Conservation (phyloP, 768 basidiomycete species). For the Russula griseocarnosa region DNA sequence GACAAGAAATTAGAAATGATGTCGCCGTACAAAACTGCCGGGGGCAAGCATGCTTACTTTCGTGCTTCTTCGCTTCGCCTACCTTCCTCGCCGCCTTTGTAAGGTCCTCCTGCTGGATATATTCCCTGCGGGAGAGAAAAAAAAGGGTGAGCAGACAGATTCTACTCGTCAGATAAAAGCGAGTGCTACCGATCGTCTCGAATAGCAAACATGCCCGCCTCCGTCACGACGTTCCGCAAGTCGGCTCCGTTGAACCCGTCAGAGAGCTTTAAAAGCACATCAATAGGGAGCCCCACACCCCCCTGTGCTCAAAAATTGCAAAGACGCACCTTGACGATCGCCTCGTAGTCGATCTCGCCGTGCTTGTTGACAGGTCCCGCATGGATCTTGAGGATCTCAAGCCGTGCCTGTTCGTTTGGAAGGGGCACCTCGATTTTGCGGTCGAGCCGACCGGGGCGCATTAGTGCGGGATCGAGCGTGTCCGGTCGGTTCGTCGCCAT, state of each 20-base stretch:
- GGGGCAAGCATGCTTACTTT: constrained; percentile 55
- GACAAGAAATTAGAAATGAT: not conserved
- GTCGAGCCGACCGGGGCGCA: constrained; percentile 94
- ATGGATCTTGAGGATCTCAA: constrained; percentile 98
- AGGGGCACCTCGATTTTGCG: constrained; percentile 97
- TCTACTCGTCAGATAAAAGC: not conserved
- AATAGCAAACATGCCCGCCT: constrained; percentile 98
- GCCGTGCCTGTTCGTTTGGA: constrained; percentile 92
- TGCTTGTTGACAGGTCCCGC: constrained; percentile 89
- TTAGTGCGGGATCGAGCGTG: constrained; percentile 92
- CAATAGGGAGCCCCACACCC: not conserved
- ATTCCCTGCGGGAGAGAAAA: constrained; percentile 52
- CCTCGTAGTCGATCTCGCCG: constrained; percentile 96
- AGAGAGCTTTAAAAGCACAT: constrained; percentile 50
- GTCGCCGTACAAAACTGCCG: not conserved
- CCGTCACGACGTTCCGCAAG: constrained; percentile 89
- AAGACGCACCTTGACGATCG: constrained; percentile 79
- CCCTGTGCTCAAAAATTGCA: not conserved
- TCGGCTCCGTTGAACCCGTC: constrained; percentile 97
- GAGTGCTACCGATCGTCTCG: constrained; percentile 79
- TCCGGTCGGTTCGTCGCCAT: constrained; percentile 99
- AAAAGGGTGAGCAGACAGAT: not conserved
- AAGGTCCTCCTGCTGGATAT: constrained; percentile 89
- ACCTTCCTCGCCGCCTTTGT: constrained; percentile 96
- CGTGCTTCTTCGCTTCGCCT: constrained; percentile 95